Evolutionary conservation across 2,329 filamentous ascomycete genomes (phyloP), one percentile per base, ranked within the genome.

Genomic region (Xylogone sp.): DNA sequence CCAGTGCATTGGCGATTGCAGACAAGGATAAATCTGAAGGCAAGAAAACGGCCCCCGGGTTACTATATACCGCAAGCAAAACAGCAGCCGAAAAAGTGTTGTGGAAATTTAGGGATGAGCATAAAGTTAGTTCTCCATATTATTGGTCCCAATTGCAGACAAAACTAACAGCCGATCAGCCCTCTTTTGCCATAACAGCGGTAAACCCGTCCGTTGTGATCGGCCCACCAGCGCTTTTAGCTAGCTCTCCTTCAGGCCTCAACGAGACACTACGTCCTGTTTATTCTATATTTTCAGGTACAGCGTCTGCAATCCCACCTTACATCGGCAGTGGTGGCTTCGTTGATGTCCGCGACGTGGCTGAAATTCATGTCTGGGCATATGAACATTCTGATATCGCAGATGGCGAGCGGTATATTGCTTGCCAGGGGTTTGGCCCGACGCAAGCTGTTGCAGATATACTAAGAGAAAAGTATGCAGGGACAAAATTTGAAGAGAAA

Each of bases 341-440:
- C 43, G 70, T 77, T 13, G 74, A 77, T 53, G 71, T 76, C 0
- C 65, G 72, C 4, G 73, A 77, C 51, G 73, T 76, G 1, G 71
- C 72, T 2, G 62, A 64, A 7, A 61, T 73, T 42, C 62, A 72
- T 13, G 59, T 69, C 2, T 74, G 68, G 59, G 62, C 63, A 0
- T 65, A 68, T 19, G 67, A 71, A 50, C 60, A 74, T 27, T 59
- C 68, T 0, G 57, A 64, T 0, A 56, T 66, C 42, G 63, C 69
- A 0, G 60, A 75, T 50, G 70, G 71, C 2, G 65, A 77, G 58
- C 62, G 73, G 8, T 76, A 71, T 53, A 64, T 76, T 19, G 65
- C 66, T 0, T 61, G 62, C 31, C 59, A 58, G 1, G 64, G 62
- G 3, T 65, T 62, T 24, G 67, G 62, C 0, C 63, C 65, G 1